phyloP scores from a whole-genome alignment of 1,284 basidiomycete genomes.

The Ustilago nuda region DNA sequence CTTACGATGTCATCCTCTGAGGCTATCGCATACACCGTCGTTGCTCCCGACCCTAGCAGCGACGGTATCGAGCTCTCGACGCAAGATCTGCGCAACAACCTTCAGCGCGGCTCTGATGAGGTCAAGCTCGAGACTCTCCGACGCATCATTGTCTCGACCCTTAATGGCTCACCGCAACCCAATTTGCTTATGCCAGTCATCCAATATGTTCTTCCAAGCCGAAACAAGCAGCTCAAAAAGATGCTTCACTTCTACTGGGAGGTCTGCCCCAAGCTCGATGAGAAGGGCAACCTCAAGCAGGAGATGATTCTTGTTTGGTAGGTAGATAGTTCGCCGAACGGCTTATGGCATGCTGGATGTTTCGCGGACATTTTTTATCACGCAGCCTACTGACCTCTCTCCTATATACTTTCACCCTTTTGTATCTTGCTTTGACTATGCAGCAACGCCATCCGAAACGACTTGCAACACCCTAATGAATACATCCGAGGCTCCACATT shows the following conservation, averaged over 20 bases:
- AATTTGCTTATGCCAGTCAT: conserved; percentile 96
- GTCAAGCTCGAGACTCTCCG: conserved; percentile 97
- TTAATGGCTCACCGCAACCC: conserved; percentile 93
- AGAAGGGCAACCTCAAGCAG: conserved; percentile 96
- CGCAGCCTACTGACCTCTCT: background rate
- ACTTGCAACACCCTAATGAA: conserved; percentile 99
- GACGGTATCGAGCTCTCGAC: conserved; percentile 57
- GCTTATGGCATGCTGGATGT: too few species aligned
- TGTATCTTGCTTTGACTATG: background rate
- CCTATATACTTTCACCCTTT: background rate
- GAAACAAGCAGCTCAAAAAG: conserved; percentile 98
- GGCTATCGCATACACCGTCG: conserved; percentile 54
- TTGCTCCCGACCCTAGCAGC: conserved; percentile 52
- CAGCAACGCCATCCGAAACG: conserved; percentile 96
- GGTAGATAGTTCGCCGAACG: conserved; percentile 68
- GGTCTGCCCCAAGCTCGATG: conserved; percentile 97
- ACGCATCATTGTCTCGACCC: conserved; percentile 92
- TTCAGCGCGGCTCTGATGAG: conserved; percentile 97
- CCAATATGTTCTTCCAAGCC: conserved; percentile 94
- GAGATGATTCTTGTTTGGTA: conserved; percentile 99
- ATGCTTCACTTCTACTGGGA: conserved; percentile 98
- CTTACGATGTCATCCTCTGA: conserved; percentile 47
- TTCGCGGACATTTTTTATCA: too few species aligned
- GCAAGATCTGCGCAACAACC: conserved; percentile 81
- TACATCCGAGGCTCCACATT: conserved; percentile 98